Evolutionary conservation across 345 rosid genomes (phyloP), one percentile per base, ranked within the genome.

Genomic region (Diplotaxis tenuifolia): DNA sequence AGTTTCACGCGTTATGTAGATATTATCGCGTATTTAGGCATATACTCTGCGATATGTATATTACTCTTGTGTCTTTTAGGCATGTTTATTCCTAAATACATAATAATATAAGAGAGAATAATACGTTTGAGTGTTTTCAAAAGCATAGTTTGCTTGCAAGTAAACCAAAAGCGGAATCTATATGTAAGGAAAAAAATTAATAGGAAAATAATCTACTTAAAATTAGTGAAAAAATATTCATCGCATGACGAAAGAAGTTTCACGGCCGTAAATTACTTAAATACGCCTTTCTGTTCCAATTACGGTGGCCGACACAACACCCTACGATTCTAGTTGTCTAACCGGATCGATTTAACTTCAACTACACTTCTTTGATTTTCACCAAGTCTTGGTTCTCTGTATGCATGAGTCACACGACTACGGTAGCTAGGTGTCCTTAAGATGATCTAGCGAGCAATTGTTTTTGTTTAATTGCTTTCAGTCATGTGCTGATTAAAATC

Each of bases 231-330:
- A 20, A 56, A 25, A 56, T 56, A 38, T 38, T 55, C 36, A 34
- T 56, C 36, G 27, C 23, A 52, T 68, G 72, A 55, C 36, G 19
- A 14, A 53, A 53, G 50, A 54, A 27, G n/a, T 32, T 67, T 9
- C 54, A 55, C 74, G 68, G 18, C 55, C 62, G 40, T 52, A 38
- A 34, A 54, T 53, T 28, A 27, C 57, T 63, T 55, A 18, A 47
- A 40, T 42, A 64, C 32, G 23, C 32, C 20, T 61, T 71, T 34
- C 8, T 19, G 42, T 56, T 65, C 11, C 14, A 65, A 29, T 65
- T 40, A 55, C 70, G 57, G 23, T 73, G 71, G 77, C 77, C 78
- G 62, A 67, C 77, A 68, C 34, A 50, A 59, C 66, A 36, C 23
- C 56, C 20, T 57, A 66, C 66, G 38, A 66, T 57, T 55, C 52